These are phyloP conservation scores for Pythium biforme DNA, from an alignment of 352 stramenopile genomes.

Conservation along the genomic window DNA sequence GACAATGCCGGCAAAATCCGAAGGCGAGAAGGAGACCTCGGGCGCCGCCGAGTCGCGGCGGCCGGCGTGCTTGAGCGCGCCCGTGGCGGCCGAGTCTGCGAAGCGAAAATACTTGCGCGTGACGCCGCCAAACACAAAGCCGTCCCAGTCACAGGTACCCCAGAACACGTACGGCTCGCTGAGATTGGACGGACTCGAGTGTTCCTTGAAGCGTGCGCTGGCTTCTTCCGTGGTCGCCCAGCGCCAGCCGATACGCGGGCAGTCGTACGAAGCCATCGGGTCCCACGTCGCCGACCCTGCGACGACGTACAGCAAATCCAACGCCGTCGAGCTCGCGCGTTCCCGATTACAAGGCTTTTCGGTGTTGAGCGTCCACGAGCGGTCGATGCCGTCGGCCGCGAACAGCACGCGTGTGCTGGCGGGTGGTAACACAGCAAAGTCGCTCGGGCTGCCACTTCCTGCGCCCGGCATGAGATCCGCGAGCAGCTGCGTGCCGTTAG, in stretches of 20 bases:
- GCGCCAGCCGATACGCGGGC: slow-evolving; percentile 54
- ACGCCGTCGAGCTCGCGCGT: slow-evolving; percentile 37
- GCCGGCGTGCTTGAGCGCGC: slow-evolving; percentile 64
- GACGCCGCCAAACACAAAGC: slow-evolving; percentile 49
- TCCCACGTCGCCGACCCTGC: slow-evolving; percentile 47
- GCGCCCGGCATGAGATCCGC: slow-evolving; percentile 60
- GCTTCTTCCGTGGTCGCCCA: slow-evolving; percentile 63
- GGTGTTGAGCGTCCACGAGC: slow-evolving; percentile 35
- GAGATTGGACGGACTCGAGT: slow-evolving; percentile 1
- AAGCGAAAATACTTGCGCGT: slow-evolving; percentile 69
- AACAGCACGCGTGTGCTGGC: slow-evolving; percentile 55
- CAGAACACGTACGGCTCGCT: slow-evolving; percentile 64
- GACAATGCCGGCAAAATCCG: slow-evolving; percentile 77
- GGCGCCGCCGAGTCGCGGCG: slow-evolving; percentile 36
- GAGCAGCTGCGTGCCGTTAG: slow-evolving; percentile 43
- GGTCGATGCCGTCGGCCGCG: slow-evolving; percentile 60
- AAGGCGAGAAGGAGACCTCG: slow-evolving; percentile 32
- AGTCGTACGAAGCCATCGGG: slow-evolving; percentile 52
- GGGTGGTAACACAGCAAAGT: slow-evolving; percentile 38
- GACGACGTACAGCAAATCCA: slow-evolving; percentile 61
- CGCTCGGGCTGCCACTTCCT: slow-evolving; percentile 32
- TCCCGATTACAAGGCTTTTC: slow-evolving; percentile 45
- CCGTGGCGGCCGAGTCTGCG: slow-evolving; percentile 59
- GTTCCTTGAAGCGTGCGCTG: slow-evolving; percentile 18
- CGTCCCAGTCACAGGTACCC: slow-evolving; percentile 68